Base-by-base conservation (phyloP, 371 early-diverging fungal genomes). In the Mortierella sp. region DNA sequence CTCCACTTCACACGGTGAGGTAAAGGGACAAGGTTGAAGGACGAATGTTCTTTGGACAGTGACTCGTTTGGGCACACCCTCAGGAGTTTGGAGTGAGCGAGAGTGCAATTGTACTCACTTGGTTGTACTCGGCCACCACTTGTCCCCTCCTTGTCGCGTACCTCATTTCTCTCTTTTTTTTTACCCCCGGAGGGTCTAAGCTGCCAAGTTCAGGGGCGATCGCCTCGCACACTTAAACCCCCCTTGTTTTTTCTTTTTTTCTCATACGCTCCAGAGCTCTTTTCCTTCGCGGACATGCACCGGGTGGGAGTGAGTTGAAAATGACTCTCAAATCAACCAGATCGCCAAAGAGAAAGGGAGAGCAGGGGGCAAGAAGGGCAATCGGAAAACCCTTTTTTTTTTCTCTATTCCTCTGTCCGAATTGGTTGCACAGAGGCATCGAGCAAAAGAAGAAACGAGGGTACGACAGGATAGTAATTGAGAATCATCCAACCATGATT, bases 351-450 rank as follows among this genome's bases (percentile, higher is more conserved):
- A 61, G 5, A 64, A 61, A 31, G 14, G 34, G 40, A 24, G 43
- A 11, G 40, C 21, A 34, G 43, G 43, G 43, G n/a, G n/a, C n/a
- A 9, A 11, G 21, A 21, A 24, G 67, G 21, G 43, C 67, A 40
- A 61, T 61, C 31, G 14, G 37, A 28, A 28, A 59, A 28, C 14
- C 59, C 14, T 28, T 61, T 31, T 19, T 24, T 21, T 37, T 34
- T 31, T 61, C 61, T 40, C 43, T 54, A 24, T n/a, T n/a, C 24
- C 24, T n/a, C 21, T n/a, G n/a, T 67, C 67, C 67, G 67, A 21
- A 40, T 24, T 72, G 72, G 53, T 51, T 53, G 53, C 72, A 72
- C 48, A 72, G 53, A 21, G 8, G 50, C 19, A 51, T 28, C 28
- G 5, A 21, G 21, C 9, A 28, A 59, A 28, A 5, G 13, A 61